Percentiles rank a stretch among this genome's conserved stretches.
phyloP scores from a whole-genome alignment of 176 grass and related monocot genomes.

The Rhynchospora tenuis region DNA sequence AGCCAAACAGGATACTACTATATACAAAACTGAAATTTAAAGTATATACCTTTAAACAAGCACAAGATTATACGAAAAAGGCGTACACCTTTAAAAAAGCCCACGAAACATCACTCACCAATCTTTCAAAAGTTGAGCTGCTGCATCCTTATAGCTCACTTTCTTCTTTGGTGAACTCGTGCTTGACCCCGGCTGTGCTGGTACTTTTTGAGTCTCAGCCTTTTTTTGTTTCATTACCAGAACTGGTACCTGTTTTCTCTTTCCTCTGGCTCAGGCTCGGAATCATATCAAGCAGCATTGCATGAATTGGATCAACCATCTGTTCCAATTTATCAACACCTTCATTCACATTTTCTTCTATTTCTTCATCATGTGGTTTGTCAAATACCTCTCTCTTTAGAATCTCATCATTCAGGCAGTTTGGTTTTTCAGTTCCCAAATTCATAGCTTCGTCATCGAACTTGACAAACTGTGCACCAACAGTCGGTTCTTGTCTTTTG shows the following conservation, averaged over 20 bases:
- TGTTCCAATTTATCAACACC: conserved; percentile 60
- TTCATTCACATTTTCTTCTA: neutral
- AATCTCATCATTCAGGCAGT: conserved; percentile 15
- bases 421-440: conserved; percentile 13
- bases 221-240: conserved; percentile 4
- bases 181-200: conserved; percentile 18
- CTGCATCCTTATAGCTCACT: conserved; percentile 86
- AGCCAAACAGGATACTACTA: neutral
- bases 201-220: neutral
- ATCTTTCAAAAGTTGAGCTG: conserved; percentile 65
- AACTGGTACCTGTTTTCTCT: neutral
- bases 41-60: neutral
- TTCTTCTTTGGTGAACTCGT: conserved; percentile 61
- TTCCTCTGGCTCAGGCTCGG: conserved; percentile 49
- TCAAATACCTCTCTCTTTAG: conserved; percentile 14
- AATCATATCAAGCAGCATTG: conserved; percentile 86
- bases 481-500: conserved; percentile 22
- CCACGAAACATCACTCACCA: conserved; percentile 35
- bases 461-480: conserved; percentile 35
- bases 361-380: conserved; percentile 29
- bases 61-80: conserved; percentile 14
- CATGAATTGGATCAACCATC: conserved; percentile 75
- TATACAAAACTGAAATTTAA: neutral
- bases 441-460: conserved; percentile 23
- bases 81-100: neutral